Evolutionary conservation across 768 basidiomycete genomes (phyloP).

Genomic region (Suillus americanus): DNA sequence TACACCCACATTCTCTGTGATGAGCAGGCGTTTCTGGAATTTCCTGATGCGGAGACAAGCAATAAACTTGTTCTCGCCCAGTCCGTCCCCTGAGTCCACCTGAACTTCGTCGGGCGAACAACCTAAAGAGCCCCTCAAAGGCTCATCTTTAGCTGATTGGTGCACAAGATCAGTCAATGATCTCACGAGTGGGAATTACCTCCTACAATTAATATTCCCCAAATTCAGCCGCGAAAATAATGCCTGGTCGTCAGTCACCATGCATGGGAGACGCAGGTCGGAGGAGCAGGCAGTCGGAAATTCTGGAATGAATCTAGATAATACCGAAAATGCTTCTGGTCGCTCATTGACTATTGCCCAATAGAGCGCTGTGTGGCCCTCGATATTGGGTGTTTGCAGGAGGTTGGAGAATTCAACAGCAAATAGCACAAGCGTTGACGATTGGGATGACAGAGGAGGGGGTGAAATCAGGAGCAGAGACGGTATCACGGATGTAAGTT

Average conservation of each 20-base stretch:
- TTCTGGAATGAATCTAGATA: background rate
- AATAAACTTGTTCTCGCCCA: background rate
- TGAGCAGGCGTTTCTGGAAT: background rate
- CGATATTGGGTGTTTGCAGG: background rate
- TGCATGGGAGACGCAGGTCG: background rate
- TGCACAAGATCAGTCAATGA: background rate
- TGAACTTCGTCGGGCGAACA: background rate
- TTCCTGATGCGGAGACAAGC: background rate
- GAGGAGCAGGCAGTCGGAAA: background rate
- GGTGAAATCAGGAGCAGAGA: background rate
- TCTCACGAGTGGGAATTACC: background rate
- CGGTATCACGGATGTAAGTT: background rate
- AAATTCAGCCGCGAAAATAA: background rate
- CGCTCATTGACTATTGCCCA: background rate
- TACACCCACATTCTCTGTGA: background rate
- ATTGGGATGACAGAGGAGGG: background rate
- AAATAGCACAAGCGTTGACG: background rate
- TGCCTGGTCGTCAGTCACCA: background rate
- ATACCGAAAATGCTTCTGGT: background rate
- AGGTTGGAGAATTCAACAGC: background rate
- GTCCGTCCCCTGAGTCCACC: background rate
- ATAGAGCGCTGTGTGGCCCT: background rate
- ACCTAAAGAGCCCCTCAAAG: background rate
- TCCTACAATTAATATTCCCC: background rate
- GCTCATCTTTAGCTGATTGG: background rate